These are phyloP conservation scores for Aphanomyces euteiches DNA, from an alignment of 352 stramenopile species.

Conservation along the genomic window DNA sequence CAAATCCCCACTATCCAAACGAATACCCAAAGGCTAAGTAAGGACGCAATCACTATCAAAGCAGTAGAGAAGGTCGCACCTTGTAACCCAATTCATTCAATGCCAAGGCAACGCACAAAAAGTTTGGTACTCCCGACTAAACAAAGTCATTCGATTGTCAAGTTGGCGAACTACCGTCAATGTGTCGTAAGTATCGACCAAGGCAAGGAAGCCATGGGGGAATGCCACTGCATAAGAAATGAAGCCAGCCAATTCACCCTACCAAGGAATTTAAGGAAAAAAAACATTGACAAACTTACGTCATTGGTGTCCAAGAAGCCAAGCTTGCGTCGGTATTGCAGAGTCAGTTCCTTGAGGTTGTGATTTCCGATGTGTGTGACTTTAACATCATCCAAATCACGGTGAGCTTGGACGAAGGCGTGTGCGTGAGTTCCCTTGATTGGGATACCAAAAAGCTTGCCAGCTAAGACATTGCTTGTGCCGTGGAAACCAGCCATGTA, in stretches of 20 bases:
- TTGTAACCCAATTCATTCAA: conserved; percentile 89
- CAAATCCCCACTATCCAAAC: conserved; percentile 98
- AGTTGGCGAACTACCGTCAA: conserved; percentile 55
- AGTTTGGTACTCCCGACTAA: conserved; percentile 95
- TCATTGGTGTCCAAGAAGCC: conserved; percentile 74
- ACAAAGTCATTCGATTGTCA: conserved; percentile 21
- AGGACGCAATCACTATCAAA: background rate
- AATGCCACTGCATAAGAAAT: conserved; percentile 97
- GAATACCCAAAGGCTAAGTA: conserved; percentile 87
- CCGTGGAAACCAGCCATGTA: conserved; percentile 98
- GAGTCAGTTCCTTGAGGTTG: conserved; percentile 72
- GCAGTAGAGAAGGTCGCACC: background rate
- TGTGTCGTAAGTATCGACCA: conserved; percentile 99
- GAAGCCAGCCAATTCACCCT: conserved; percentile 98
- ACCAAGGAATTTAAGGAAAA: conserved; percentile 30
- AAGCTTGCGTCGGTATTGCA: conserved; percentile 77
- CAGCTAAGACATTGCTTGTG: conserved; percentile 97
- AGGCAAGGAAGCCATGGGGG: conserved; percentile 93
- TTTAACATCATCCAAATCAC: conserved; percentile 89
- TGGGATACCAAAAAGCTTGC: conserved; percentile 92
- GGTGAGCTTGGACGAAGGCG: conserved; percentile 96
- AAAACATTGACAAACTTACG: conserved; percentile 44
- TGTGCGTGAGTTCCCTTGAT: conserved; percentile 98
- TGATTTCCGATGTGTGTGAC: conserved; percentile 22
- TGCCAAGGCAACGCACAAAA: conserved; percentile 92